Conservation (phyloP, 2,329 filamentous ascomycete genomes). For the Aspergillus tamarii region DNA sequence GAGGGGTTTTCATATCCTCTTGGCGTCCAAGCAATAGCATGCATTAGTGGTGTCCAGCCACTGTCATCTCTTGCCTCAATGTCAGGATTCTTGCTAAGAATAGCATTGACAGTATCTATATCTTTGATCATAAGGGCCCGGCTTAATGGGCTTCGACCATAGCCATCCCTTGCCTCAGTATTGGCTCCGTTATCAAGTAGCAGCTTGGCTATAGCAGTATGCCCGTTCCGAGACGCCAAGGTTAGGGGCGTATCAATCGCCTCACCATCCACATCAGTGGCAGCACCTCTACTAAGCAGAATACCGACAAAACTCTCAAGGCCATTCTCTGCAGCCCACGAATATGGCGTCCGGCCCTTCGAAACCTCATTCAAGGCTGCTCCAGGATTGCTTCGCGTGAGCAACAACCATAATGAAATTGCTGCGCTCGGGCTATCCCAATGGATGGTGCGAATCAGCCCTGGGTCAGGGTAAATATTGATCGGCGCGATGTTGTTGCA, state of each 20-base stretch:
- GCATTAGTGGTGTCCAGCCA: too few relatives aligned
- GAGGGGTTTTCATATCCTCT: too few relatives aligned
- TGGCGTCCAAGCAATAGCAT: too few relatives aligned
- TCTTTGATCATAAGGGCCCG: too few relatives aligned
- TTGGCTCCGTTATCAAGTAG: not conserved
- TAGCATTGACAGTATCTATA: too few relatives aligned
- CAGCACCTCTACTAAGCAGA: not conserved
- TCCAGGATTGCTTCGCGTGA: not conserved
- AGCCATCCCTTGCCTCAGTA: too few relatives aligned
- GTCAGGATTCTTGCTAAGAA: too few relatives aligned
- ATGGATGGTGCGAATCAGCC: accelerated
- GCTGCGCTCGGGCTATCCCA: not conserved
- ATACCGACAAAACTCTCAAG: not conserved
- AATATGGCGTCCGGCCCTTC: not conserved
- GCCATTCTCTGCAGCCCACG: not conserved
- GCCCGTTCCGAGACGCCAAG: not conserved
- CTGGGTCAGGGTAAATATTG: accelerated
- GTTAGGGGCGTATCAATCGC: not conserved
- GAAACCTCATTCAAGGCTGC: not conserved
- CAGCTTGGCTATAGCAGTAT: not conserved
- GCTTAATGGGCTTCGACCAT: too few relatives aligned
- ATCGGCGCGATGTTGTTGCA: not conserved
- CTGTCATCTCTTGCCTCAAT: too few relatives aligned
- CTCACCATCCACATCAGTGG: accelerated
- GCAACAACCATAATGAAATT: accelerated